Evolutionary conservation across 805 yeast genomes (phyloP).

Genomic region (Kluyveromyces starmeri): DNA sequence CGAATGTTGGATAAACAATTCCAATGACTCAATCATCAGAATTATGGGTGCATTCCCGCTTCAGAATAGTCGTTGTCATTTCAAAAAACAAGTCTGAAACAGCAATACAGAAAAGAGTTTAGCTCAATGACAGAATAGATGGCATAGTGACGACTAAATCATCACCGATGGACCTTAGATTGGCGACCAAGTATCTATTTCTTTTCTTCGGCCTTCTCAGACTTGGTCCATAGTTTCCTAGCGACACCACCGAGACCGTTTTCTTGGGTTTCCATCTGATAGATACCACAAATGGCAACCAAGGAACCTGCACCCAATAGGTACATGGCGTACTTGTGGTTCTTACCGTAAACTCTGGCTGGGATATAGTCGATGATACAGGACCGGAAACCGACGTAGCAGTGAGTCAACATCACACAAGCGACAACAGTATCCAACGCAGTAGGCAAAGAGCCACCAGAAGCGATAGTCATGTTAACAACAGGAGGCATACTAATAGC

Average conservation of each 20-base stretch:
- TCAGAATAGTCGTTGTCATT: too few relatives aligned
- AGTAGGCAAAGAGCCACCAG: constrained; percentile 58
- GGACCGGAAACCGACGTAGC: constrained; percentile 78
- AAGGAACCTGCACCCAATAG: constrained; percentile 65
- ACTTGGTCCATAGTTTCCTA: constrained; percentile 46
- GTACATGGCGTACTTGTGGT: constrained; percentile 61
- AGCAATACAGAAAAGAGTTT: too few relatives aligned
- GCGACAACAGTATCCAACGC: constrained; percentile 65
- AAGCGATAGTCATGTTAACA: constrained; percentile 61
- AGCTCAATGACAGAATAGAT: too few relatives aligned
- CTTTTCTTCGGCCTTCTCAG: too few relatives aligned
- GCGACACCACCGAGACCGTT: constrained; percentile 69
- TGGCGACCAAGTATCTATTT: too few relatives aligned
- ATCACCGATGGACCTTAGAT: too few relatives aligned
- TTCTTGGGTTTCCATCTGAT: constrained; percentile 69
- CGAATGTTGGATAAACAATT: too few relatives aligned
- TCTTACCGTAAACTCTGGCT: constrained; percentile 68
- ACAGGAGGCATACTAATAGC: constrained; percentile 71
- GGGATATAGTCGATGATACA: constrained; percentile 94
- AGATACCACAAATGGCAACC: constrained; percentile 69
- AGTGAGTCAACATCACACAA: constrained; percentile 60
- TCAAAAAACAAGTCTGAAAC: too few relatives aligned
- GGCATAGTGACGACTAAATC: too few relatives aligned
- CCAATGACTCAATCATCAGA: too few relatives aligned
- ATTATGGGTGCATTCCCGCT: too few relatives aligned